Percentiles rank a stretch among this genome's conserved stretches.
phyloP scores from a whole-genome alignment of 2,329 filamentous ascomycete species.

The Xylariaceae sp. region DNA sequence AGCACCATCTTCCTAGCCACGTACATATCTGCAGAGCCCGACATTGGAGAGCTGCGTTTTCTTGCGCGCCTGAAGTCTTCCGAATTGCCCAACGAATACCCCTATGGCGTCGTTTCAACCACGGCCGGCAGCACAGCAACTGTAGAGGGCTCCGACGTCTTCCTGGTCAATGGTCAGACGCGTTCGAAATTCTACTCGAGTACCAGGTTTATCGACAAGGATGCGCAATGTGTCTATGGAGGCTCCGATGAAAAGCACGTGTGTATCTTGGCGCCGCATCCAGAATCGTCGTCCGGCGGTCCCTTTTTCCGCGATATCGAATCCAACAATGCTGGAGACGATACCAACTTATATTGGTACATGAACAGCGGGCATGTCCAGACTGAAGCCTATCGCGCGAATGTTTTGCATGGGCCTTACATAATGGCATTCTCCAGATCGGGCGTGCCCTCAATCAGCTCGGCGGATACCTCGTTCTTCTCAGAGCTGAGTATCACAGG shows the following conservation, averaged over 20 bases:
- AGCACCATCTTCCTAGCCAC: constrained; percentile 58
- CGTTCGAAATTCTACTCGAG: constrained; percentile 68
- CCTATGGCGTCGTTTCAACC: constrained; percentile 51
- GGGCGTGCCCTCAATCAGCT: constrained; percentile 43
- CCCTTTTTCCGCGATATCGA: constrained; percentile 65
- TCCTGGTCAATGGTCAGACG: constrained; percentile 56
- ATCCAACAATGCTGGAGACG: constrained; percentile 56
- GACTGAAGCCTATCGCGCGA: constrained; percentile 54
- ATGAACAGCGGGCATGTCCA: constrained; percentile 64
- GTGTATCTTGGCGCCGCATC: constrained; percentile 55
- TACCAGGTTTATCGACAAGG: constrained; percentile 65
- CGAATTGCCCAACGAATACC: constrained; percentile 47
- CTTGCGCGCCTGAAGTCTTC: constrained; percentile 55
- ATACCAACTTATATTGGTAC: constrained; percentile 60
- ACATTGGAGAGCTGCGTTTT: constrained; percentile 58
- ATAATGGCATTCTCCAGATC: constrained; percentile 56
- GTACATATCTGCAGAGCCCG: constrained; percentile 53
- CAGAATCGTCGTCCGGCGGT: constrained; percentile 60
- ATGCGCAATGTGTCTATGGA: constrained; percentile 57
- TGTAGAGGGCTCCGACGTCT: constrained; percentile 58
- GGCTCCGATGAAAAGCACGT: constrained; percentile 45
- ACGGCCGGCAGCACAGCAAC: constrained; percentile 45
- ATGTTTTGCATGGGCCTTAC: constrained; percentile 64
- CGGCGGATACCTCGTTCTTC: constrained; percentile 56
- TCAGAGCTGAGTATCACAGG: constrained; percentile 52